Percentiles rank a stretch among this genome's conserved stretches.
These are phyloP conservation scores for Russula compacta DNA, from an alignment of 768 basidiomycete species.

Conservation along the genomic window DNA sequence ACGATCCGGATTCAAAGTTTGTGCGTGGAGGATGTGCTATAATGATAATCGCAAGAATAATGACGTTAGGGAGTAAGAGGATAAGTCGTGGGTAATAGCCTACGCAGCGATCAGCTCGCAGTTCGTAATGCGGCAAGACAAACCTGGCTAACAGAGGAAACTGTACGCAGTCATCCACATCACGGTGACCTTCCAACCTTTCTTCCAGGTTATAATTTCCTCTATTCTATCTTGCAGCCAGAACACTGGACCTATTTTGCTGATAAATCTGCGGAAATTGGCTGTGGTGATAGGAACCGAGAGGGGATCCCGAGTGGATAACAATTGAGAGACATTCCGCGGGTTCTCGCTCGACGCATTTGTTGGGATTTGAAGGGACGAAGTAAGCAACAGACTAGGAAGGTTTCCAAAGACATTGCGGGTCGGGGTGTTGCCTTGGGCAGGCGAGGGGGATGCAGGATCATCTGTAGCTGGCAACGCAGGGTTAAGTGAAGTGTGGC, in stretches of 20 bases:
- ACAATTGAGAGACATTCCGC: conserved; percentile 29
- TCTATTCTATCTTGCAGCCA: conserved; percentile 87
- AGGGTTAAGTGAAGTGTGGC: conserved; percentile 3
- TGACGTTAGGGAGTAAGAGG: conserved; percentile 58
- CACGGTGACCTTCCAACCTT: conserved; percentile 59
- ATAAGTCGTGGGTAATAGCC: conserved; percentile 71
- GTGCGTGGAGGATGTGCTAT: conserved; percentile 45
- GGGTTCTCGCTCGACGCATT: conserved; percentile 2
- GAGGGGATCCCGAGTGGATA: conserved; percentile 58
- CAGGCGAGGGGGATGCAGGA: background rate
- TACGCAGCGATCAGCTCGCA: conserved; percentile 24
- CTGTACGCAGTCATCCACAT: conserved; percentile 71
- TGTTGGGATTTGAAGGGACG: conserved; percentile 17
- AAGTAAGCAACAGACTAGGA: conserved; percentile 12
- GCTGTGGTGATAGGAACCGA: conserved; percentile 68
- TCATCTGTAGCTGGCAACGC: background rate
- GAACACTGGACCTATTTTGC: conserved; percentile 68
- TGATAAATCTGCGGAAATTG: conserved; percentile 77
- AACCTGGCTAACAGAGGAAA: conserved; percentile 58
- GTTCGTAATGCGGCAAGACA: background rate
- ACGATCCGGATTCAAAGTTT: background rate
- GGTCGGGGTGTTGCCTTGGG: background rate
- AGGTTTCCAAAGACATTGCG: conserved; percentile 16
- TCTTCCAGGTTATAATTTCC: conserved; percentile 77
- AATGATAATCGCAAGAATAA: conserved; percentile 57